These are phyloP conservation scores for Nepenthes gracilis DNA, from an alignment of 148 eudicot genomes.

Conservation along the genomic window DNA sequence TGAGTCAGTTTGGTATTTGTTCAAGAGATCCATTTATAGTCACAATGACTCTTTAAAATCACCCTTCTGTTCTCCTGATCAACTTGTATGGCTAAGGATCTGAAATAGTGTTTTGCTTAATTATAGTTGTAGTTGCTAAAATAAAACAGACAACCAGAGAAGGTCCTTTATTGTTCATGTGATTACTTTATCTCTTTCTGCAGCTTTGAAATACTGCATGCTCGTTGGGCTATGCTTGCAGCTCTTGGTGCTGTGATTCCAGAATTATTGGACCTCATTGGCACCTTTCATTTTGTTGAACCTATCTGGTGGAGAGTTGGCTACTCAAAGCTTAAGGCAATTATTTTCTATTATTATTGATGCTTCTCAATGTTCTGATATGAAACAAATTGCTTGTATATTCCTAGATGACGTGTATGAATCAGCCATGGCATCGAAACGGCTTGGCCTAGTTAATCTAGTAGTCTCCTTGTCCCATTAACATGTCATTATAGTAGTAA, in stretches of 20 bases:
- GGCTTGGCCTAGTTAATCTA: too few species aligned
- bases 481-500: too few species aligned
- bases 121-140: background rate
- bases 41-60: too few species aligned
- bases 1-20: too few species aligned
- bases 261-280: conserved; percentile 59
- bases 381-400: background rate
- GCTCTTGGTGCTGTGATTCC: conserved; percentile 96
- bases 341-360: conserved; percentile 3
- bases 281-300: conserved; percentile 79
- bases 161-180: background rate
- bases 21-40: too few species aligned
- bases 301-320: conserved; percentile 99
- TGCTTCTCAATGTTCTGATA: background rate
- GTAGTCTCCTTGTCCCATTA: too few species aligned
- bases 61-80: too few species aligned
- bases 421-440: too few species aligned
- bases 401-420: too few species aligned
- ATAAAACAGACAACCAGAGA: background rate
- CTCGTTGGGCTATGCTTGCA: conserved; percentile 99
- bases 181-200: conserved; percentile 2
- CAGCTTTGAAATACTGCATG: conserved; percentile 95
- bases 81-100: too few species aligned
- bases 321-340: conserved; percentile 89
- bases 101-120: too few species aligned